phyloP scores from a whole-genome alignment of 306 rosid genomes.

The Sphenostylis stenocarpa region DNA sequence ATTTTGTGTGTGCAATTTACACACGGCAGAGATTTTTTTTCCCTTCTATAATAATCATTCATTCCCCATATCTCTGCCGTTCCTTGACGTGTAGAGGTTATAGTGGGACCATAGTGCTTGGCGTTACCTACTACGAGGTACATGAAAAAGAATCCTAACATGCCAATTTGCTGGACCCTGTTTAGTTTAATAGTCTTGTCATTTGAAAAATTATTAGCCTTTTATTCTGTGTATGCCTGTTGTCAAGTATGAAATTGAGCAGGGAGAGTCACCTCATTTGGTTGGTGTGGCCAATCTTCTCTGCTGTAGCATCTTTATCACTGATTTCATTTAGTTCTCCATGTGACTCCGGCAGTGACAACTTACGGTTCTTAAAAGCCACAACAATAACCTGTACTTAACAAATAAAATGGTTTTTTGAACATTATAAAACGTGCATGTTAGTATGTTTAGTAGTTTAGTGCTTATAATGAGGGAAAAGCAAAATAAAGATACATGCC shows the following conservation, averaged over 20 bases:
- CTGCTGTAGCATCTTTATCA: conserved; percentile 47
- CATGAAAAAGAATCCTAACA: conserved; percentile 42
- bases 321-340: conserved; percentile 61
- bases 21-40: conserved; percentile 41
- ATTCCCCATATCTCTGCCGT: conserved; percentile 24
- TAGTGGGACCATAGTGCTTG: conserved; percentile 41
- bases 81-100: conserved; percentile 22
- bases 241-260: conserved; percentile 22
- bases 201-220: conserved; percentile 26
- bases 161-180: conserved; percentile 35
- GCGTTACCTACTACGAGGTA: conserved; percentile 31
- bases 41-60: conserved; percentile 18
- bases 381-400: conserved; percentile 61
- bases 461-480: neutral
- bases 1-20: conserved; percentile 20
- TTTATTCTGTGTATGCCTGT: conserved; percentile 18
- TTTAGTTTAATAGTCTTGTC: conserved; percentile 27
- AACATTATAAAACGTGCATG: neutral
- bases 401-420: neutral
- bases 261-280: conserved; percentile 62
- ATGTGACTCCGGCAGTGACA: conserved; percentile 48
- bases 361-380: conserved; percentile 61
- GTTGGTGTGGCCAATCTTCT: conserved; percentile 60
- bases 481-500: conserved; percentile 33
- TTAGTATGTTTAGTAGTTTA: neutral